These are phyloP conservation scores for Penicillium sp. DNA, from an alignment of 2,329 filamentous ascomycete genomes.

Conservation along the genomic window DNA sequence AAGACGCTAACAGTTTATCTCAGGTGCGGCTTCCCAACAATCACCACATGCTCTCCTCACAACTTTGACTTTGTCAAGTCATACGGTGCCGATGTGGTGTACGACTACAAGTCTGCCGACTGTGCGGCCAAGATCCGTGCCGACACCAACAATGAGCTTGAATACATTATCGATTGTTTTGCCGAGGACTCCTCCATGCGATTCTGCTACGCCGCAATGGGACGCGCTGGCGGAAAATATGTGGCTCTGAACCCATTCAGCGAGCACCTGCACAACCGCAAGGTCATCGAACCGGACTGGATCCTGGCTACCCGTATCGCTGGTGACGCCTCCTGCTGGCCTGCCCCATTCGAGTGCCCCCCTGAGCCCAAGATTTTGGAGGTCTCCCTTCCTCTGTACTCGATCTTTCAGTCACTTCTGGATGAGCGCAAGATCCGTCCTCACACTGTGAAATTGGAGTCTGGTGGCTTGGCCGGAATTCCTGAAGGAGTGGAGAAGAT, in stretches of 20 bases:
- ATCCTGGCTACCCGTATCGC: not conserved
- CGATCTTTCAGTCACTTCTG: not conserved
- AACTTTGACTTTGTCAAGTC: constrained; percentile 45
- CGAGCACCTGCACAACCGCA: not conserved
- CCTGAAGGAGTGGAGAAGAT: not conserved
- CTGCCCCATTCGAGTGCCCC: not conserved
- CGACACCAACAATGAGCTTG: constrained; percentile 41
- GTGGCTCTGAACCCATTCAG: not conserved
- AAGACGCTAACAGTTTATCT: not conserved
- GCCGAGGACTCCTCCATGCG: constrained; percentile 32
- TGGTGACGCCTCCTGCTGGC: not conserved
- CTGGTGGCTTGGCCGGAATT: not conserved
- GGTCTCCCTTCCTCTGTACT: not conserved
- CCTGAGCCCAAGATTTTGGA: not conserved
- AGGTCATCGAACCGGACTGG: constrained; percentile 1
- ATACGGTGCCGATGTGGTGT: constrained; percentile 46
- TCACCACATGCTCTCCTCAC: constrained; percentile 48
- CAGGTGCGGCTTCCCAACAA: constrained; percentile 40
- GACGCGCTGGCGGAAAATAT: constrained; percentile 32
- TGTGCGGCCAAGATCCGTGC: constrained; percentile 39
- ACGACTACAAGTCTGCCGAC: constrained; percentile 46
- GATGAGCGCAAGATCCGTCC: not conserved
- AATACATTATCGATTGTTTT: constrained; percentile 48
- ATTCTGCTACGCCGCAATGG: constrained; percentile 42
- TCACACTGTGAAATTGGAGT: not conserved